Evolutionary conservation across 805 yeast genomes (phyloP).

Genomic region (Yarrowia porcina): DNA sequence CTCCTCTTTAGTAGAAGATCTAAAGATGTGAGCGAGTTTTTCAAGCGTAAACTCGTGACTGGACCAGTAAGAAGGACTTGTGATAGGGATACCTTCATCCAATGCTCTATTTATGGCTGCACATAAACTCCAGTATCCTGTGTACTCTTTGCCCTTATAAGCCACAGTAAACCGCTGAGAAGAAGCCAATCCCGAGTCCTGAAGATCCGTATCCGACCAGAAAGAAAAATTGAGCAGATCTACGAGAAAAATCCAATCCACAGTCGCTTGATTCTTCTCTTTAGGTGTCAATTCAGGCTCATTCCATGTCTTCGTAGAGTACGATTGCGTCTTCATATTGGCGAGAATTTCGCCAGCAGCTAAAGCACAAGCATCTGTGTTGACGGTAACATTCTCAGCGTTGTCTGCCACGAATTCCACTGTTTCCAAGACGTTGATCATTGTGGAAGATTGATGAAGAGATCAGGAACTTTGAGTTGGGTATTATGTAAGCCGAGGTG

Average conservation of each 20-base stretch:
- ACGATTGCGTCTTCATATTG: constrained; percentile 35
- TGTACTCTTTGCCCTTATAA: constrained; percentile 39
- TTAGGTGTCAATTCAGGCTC: constrained; percentile 39
- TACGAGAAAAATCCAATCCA: constrained; percentile 44
- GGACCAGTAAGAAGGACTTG: constrained; percentile 41
- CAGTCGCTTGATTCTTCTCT: constrained; percentile 26
- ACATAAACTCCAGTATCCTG: constrained; percentile 47
- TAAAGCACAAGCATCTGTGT: constrained; percentile 32
- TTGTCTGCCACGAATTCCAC: constrained; percentile 35
- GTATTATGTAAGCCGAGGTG: too few relatives aligned
- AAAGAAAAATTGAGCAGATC: constrained; percentile 46
- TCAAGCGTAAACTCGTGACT: constrained; percentile 33
- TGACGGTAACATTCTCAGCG: constrained; percentile 37
- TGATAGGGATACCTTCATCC: constrained; percentile 41
- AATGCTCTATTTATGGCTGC: constrained; percentile 46
- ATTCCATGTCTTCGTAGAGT: constrained; percentile 42
- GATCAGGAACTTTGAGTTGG: neutral
- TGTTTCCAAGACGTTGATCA: constrained; percentile 31
- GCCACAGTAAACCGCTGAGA: constrained; percentile 38
- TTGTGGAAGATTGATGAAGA: neutral
- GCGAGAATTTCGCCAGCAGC: constrained; percentile 36
- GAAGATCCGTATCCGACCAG: constrained; percentile 42
- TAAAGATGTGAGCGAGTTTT: constrained; percentile 36
- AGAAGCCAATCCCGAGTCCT: constrained; percentile 36
- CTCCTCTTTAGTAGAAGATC: constrained; percentile 36